Conservation (phyloP, 768 basidiomycete genomes). For the Mycena latifolia region DNA sequence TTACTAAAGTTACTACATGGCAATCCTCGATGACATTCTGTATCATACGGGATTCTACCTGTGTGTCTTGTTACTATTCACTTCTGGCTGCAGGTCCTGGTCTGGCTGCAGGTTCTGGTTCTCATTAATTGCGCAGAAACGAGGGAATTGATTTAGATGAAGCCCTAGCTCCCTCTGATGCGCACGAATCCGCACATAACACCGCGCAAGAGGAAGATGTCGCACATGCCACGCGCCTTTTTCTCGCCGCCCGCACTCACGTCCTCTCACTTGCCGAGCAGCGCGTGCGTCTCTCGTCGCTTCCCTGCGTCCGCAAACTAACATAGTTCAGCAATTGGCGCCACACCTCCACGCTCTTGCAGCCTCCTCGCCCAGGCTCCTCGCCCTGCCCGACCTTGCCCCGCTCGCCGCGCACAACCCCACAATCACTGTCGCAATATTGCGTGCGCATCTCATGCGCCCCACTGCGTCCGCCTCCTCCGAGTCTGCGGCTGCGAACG, state of each 20-base stretch:
- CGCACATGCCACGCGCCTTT: conserved; percentile 77
- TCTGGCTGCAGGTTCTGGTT: background rate
- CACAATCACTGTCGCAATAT: conserved; percentile 60
- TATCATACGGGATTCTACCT: conserved; percentile 63
- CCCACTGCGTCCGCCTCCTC: background rate
- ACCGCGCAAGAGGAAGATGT: conserved; percentile 66
- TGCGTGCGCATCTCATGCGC: background rate
- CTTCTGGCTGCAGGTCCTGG: too few relatives aligned
- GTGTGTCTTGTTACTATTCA: conserved; percentile 49
- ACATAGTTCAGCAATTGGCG: conserved; percentile 57
- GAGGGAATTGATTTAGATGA: conserved; percentile 54
- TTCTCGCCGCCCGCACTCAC: conserved; percentile 77
- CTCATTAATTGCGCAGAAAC: conserved; percentile 48
- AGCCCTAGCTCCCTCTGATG: conserved; percentile 52
- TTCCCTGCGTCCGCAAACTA: background rate
- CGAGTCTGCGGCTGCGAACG: too few relatives aligned
- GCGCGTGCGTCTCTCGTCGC: conserved; percentile 56
- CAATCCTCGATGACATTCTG: conserved; percentile 72
- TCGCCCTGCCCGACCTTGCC: conserved; percentile 77
- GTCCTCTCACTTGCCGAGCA: conserved; percentile 82
- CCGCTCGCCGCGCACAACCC: conserved; percentile 78
- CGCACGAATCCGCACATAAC: too few relatives aligned
- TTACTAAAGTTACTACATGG: conserved; percentile 80
- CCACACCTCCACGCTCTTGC: conserved; percentile 63
- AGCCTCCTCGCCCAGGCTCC: conserved; percentile 57